Conservation (phyloP, 495 filamentous ascomycete genomes). For the Oidiodendron maius region DNA sequence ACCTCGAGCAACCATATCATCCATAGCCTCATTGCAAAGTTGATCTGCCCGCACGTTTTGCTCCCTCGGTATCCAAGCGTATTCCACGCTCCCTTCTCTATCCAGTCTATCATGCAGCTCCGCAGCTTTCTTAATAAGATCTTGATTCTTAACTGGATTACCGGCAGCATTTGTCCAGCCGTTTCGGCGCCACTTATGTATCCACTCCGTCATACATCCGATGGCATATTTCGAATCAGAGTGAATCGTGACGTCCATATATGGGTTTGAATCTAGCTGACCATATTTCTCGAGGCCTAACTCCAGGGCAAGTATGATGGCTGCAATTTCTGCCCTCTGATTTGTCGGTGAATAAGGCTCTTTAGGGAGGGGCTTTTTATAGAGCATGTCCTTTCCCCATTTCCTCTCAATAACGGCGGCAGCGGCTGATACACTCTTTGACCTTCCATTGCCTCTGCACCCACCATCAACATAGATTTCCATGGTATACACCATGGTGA, state of each 20-base stretch:
- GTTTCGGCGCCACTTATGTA: constrained; percentile 24
- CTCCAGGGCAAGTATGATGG: constrained; percentile 33
- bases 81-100: constrained; percentile 25
- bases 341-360: constrained; percentile 25
- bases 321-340: constrained; percentile 34
- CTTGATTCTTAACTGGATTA: constrained; percentile 24
- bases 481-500: constrained; percentile 34
- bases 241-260: constrained; percentile 19
- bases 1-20: too few relatives aligned
- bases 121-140: constrained; percentile 29
- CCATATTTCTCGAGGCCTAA: constrained; percentile 25
- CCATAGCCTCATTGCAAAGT: constrained; percentile 17
- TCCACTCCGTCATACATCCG: constrained; percentile 24
- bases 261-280: constrained; percentile 7
- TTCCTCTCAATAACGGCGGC: constrained; percentile 24
- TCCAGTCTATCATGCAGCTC: constrained; percentile 23
- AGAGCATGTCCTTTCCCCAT: not conserved
- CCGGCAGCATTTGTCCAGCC: constrained; percentile 25
- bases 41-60: constrained; percentile 21
- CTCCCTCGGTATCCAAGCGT: constrained; percentile 19
- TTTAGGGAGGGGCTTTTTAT: not conserved
- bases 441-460: constrained; percentile 30
- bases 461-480: constrained; percentile 33
- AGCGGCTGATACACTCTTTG: constrained; percentile 27
- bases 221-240: constrained; percentile 30